Evolutionary conservation across 139 green algal genomes (phyloP).

Genomic region (Picochlorum costavermella): DNA sequence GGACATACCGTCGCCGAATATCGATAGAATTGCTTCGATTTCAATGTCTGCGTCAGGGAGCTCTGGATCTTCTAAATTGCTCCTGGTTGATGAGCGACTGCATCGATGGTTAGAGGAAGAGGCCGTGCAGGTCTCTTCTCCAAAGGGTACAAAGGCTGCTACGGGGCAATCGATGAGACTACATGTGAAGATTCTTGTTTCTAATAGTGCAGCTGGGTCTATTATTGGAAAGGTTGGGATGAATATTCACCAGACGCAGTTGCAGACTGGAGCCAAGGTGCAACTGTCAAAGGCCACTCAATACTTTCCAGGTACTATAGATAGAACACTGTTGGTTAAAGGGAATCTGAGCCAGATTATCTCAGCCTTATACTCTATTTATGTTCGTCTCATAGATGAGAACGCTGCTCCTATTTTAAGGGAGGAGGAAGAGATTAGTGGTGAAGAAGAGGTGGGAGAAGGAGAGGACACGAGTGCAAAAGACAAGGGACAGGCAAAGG

Average conservation of each 20-base stretch:
- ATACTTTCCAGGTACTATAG: slow-evolving; percentile 55
- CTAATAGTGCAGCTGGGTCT: slow-evolving; percentile 55
- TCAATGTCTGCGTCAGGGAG: too few relatives aligned
- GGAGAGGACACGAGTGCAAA: not conserved
- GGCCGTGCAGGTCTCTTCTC: too few relatives aligned
- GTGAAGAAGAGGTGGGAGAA: not conserved
- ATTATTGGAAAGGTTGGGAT: slow-evolving; percentile 61
- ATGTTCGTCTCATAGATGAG: slow-evolving; percentile 52
- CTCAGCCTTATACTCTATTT: slow-evolving; percentile 63
- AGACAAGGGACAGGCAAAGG: not conserved
- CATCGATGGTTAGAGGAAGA: too few relatives aligned
- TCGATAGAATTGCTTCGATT: not conserved
- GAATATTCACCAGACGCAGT: slow-evolving; percentile 71
- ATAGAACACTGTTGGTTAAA: slow-evolving; percentile 63
- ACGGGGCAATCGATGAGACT: not conserved
- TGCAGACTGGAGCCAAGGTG: slow-evolving; percentile 49
- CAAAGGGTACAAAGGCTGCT: too few relatives aligned
- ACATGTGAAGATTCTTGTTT: slow-evolving; percentile 61
- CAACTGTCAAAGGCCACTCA: slow-evolving; percentile 47
- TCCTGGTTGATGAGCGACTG: too few relatives aligned
- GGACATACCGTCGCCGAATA: slow-evolving; percentile 2
- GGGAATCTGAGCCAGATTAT: slow-evolving; percentile 52
- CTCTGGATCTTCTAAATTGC: too few relatives aligned
- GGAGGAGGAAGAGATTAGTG: not conserved
- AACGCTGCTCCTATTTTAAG: slow-evolving; percentile 19